Percentiles rank a stretch among this genome's conserved stretches.
phyloP scores from a whole-genome alignment of 2,329 filamentous ascomycete genomes.

The Diplocarpon rosae region DNA sequence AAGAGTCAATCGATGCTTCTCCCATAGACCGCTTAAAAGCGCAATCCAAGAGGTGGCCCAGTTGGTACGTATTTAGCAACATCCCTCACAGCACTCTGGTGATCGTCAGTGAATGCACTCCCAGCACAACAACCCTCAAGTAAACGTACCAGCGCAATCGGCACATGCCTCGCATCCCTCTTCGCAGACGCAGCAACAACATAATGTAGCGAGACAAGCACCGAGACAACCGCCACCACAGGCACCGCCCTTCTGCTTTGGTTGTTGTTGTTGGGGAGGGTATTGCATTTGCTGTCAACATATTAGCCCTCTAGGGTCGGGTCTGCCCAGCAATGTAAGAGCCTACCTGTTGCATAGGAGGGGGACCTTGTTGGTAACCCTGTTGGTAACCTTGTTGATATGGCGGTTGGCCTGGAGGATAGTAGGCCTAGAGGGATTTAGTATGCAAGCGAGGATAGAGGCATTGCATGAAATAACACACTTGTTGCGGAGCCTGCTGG shows the following conservation, averaged over 20 bases:
- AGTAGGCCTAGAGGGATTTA: background rate
- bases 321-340: background rate
- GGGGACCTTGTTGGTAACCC: background rate
- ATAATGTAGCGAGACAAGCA: conserved; percentile 36
- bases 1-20: background rate
- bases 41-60: background rate
- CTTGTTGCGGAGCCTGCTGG: no score
- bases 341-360: conserved; percentile 1
- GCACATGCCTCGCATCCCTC: conserved; percentile 40
- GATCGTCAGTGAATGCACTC: conserved; percentile 5
- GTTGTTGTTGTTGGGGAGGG: conserved; percentile 33
- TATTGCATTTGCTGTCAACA: conserved; percentile 34
- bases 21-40: background rate
- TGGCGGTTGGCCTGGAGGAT: background rate
- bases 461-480: no score
- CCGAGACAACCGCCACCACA: conserved; percentile 34
- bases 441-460: no score
- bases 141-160: conserved; percentile 30
- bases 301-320: background rate
- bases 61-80: conserved; percentile 17
- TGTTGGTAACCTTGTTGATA: background rate
- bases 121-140: background rate
- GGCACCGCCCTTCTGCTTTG: conserved; percentile 27
- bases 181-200: conserved; percentile 41
- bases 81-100: conserved; percentile 23